Conservation (phyloP, 2,329 filamentous ascomycete genomes). For the Penicillium sp. region DNA sequence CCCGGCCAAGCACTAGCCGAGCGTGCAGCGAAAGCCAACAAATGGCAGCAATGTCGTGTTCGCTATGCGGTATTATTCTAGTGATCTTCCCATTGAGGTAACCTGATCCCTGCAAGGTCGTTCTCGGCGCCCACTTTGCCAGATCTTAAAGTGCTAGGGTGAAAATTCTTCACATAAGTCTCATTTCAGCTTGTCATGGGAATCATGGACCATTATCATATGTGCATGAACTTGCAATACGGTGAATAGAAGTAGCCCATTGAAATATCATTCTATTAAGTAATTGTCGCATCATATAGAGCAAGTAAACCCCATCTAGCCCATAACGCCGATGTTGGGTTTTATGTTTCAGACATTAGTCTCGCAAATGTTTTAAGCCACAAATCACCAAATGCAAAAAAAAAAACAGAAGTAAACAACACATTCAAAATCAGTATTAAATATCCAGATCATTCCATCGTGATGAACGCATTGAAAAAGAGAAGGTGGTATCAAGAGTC, state of each 20-base stretch:
- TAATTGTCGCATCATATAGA: no score
- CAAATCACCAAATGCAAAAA: neutral
- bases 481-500: slow-evolving; percentile 8
- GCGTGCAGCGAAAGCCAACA: no score
- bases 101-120: no score
- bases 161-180: no score
- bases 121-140: no score
- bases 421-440: neutral
- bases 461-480: slow-evolving; percentile 9
- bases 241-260: neutral
- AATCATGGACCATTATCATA: neutral
- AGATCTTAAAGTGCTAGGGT: no score
- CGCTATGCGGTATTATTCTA: no score
- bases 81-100: no score
- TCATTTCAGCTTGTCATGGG: neutral
- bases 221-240: neutral
- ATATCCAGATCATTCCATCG: slow-evolving; percentile 14
- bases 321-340: neutral
- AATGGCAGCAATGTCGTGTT: no score
- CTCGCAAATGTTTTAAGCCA: neutral
- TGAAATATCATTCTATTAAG: neutral
- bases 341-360: neutral
- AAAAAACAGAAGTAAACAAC: neutral
- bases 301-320: neutral
- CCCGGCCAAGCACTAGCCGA: no score